phyloP scores from a whole-genome alignment of 2,329 filamentous ascomycete genomes.

The Pseudodiploospora longispora region DNA sequence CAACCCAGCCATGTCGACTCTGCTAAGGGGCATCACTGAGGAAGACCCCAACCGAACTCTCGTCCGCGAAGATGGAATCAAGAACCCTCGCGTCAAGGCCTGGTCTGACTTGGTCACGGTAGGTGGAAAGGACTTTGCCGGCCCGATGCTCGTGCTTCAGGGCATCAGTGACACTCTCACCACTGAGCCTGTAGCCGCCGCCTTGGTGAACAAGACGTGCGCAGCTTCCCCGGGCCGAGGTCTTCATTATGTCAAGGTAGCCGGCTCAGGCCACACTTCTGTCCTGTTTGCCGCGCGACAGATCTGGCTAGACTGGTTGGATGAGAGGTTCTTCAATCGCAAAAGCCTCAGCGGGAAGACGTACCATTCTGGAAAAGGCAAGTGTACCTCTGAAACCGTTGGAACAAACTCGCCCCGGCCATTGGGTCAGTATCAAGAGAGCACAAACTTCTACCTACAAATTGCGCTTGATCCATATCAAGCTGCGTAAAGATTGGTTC shows the following conservation, averaged over 20 bases:
- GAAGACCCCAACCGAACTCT: conserved; percentile 1
- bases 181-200: conserved; percentile 6
- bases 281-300: conserved; percentile 14
- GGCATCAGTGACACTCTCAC: conserved; percentile 19
- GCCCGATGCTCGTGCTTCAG: conserved; percentile 29
- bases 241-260: conserved; percentile 13
- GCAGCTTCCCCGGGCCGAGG: conserved; percentile 7
- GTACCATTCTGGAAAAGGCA: background rate
- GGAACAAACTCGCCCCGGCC: conserved; percentile 7
- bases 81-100: conserved; percentile 11
- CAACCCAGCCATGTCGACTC: conserved; percentile 7
- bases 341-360: background rate
- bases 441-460: conserved; percentile 7
- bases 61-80: conserved; percentile 10
- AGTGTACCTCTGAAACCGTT: conserved; percentile 3
- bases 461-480: conserved; percentile 6
- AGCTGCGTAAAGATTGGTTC: conserved; percentile 1
- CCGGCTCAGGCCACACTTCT: conserved; percentile 10
- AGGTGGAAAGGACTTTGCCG: conserved; percentile 23
- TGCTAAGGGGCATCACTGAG: conserved; percentile 2
- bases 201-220: conserved; percentile 15
- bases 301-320: conserved; percentile 17
- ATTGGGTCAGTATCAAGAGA: conserved; percentile 7
- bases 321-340: conserved; percentile 10
- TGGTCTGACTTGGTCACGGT: conserved; percentile 18